A percentile compares a stretch with the other conserved stretches of the same genome.
Conservation (phyloP, 1,284 basidiomycete species). For the Lignosus rhinocerotis region DNA sequence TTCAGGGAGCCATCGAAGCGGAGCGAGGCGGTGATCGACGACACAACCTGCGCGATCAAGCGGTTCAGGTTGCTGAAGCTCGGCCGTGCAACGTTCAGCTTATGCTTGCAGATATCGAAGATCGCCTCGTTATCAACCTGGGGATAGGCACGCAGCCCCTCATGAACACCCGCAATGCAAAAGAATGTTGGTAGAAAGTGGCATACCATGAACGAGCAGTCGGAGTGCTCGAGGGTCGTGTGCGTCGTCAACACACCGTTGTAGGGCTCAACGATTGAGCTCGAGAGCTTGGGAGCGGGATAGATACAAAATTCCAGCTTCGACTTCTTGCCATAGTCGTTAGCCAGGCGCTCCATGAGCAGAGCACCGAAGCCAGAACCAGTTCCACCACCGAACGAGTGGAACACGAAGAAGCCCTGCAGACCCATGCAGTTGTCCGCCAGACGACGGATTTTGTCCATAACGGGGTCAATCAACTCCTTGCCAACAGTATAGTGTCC, state of each 20-base stretch:
- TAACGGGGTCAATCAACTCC: constrained; percentile 89
- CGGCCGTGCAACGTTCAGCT: constrained; percentile 84
- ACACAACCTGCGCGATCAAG: constrained; percentile 97
- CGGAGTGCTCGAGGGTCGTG: constrained; percentile 98
- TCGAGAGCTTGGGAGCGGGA: constrained; percentile 92
- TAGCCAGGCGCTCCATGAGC: constrained; percentile 92
- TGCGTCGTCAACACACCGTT: constrained; percentile 99
- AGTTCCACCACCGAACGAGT: constrained; percentile 99
- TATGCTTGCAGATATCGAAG: constrained; percentile 99
- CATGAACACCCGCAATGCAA: constrained; percentile 1
- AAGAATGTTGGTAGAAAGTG: neutral
- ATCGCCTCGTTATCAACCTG: constrained; percentile 97
- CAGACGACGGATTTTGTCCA: constrained; percentile 95
- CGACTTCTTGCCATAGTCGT: constrained; percentile 99
- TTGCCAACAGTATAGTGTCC: constrained; percentile 99
- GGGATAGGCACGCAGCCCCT: neutral
- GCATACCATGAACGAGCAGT: constrained; percentile 95
- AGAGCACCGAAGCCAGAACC: constrained; percentile 99
- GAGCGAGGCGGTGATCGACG: constrained; percentile 95
- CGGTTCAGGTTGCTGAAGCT: constrained; percentile 96
- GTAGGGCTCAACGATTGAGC: constrained; percentile 98
- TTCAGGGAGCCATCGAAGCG: constrained; percentile 98
- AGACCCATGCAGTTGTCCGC: constrained; percentile 98
- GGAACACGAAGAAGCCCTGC: constrained; percentile 99
- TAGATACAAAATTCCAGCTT: constrained; percentile 99